Evolutionary conservation across 768 basidiomycete genomes (phyloP), one percentile per base, ranked within the genome.

Genomic region (Cystoderma amianthinum): DNA sequence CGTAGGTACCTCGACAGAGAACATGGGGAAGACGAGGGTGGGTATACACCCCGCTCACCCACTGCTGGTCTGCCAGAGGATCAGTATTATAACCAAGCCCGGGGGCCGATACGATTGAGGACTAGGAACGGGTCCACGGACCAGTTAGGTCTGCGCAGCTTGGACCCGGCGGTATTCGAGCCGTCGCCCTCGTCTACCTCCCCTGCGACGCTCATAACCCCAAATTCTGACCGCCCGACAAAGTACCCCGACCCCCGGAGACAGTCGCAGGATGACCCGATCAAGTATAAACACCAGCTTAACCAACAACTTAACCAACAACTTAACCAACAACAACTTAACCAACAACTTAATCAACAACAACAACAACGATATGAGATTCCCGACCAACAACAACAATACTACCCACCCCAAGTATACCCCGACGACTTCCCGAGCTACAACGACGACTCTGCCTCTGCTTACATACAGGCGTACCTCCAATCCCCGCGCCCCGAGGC

Each of bases 41-140:
- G 68, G 4, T 81, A 72, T 48, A 87, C 84, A 1, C 84, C 84
- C 4, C 74, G 82, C 17, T 86, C 84, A 2, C 81, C 82, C 1
- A 73, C 75, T 22, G 69, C 69, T 10, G 68, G 62, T n/a, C 64
- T 85, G 13, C 81, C 82, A 2, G 76, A 78, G 2, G 54, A 62
- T 24, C 59, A 51, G 25, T 47, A 49, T n/a, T 36, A 46, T 5
- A 13, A 7, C 12, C 17, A 22, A 11, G 12, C 43, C 39, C 3
- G 41, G 39, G 33, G 20, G 10, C 65, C 61, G 10, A 54, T 72
- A 25, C 63, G 77, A 18, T 63, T 62, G 38, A 75, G 77, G 44
- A 66, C 67, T 42, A 72, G 82, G 38, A 76, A 65, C 44, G 80
- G 78, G 1, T 59, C 75, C 0, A 76, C 74, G 0, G 82, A 84